Percentiles rank a stretch among this genome's conserved stretches.
Conservation (phyloP, 345 rosid species). For the Kandelia obovata region DNA sequence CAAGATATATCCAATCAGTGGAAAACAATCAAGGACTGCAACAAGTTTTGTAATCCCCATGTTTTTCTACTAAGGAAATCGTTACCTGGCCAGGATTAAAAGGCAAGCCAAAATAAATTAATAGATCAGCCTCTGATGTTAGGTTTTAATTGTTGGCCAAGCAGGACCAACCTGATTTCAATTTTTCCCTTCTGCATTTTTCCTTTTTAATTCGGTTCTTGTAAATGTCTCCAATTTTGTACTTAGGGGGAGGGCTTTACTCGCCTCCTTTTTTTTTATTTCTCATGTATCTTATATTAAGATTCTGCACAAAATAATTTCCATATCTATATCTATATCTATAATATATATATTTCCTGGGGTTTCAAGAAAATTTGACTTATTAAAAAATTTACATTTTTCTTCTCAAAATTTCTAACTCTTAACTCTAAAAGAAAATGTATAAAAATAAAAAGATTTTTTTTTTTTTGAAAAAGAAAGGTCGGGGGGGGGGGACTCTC, state of each 20-base stretch:
- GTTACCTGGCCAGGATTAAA: no score
- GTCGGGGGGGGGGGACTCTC: no score
- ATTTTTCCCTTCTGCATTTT: background rate
- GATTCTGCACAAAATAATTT: slow-evolving; percentile 25
- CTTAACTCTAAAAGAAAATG: no score
- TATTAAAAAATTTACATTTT: no score
- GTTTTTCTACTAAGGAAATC: slow-evolving; percentile 32
- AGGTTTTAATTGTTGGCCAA: background rate
- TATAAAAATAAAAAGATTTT: no score
- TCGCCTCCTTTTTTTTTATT: slow-evolving; percentile 10
- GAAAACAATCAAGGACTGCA: slow-evolving; percentile 32
- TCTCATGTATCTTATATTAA: slow-evolving; percentile 15
- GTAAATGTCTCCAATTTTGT: slow-evolving; percentile 51
- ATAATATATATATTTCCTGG: no score
- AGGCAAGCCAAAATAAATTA: no score
- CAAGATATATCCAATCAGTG: slow-evolving; percentile 54
- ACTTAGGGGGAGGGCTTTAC: background rate
- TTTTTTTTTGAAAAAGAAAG: no score
- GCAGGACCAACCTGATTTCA: slow-evolving; percentile 2
- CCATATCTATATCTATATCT: background rate
- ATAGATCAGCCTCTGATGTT: background rate
- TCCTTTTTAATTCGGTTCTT: slow-evolving; percentile 8
- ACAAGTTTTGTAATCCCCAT: slow-evolving; percentile 36
- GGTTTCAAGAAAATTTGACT: no score
- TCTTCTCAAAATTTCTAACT: no score